phyloP scores from a whole-genome alignment of 345 rosid species.

The Moringa oleifera region DNA sequence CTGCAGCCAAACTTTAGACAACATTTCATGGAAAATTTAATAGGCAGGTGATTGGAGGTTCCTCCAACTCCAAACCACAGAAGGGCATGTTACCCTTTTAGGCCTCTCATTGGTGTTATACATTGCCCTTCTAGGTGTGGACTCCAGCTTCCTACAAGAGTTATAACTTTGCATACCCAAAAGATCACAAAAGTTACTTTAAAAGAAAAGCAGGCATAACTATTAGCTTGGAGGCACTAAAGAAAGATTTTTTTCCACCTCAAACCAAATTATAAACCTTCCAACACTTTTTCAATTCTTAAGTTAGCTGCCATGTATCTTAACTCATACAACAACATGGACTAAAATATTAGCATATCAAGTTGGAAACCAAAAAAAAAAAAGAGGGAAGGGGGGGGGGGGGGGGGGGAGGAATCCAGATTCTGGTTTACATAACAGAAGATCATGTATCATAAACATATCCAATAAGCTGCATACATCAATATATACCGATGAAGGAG shows the following conservation, averaged over 20 bases:
- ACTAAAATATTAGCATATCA: not conserved
- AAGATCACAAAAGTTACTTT: not conserved
- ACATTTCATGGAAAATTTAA: not conserved
- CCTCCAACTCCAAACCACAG: not conserved
- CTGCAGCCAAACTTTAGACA: too few species aligned
- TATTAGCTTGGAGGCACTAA: not conserved
- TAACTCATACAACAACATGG: not conserved
- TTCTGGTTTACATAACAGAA: not conserved
- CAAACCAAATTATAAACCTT: not conserved
- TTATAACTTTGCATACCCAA: not conserved
- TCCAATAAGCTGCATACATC: not conserved
- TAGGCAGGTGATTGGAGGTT: too few species aligned
- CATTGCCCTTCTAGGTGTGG: not conserved
- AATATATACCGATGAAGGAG: constrained; percentile 41
- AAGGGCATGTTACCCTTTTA: not conserved
- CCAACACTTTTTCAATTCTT: not conserved
- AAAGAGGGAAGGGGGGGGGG: too few species aligned
- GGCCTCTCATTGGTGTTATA: not conserved
- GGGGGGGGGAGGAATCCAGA: not conserved
- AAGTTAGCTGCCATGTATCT: not conserved
- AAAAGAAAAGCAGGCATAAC: not conserved
- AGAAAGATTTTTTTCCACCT: not conserved
- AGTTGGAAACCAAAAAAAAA: not conserved
- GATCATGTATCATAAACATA: not conserved
- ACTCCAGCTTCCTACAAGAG: not conserved